Conservation (phyloP, 2,329 filamentous ascomycete genomes). For the Metarhizium guizhouense region DNA sequence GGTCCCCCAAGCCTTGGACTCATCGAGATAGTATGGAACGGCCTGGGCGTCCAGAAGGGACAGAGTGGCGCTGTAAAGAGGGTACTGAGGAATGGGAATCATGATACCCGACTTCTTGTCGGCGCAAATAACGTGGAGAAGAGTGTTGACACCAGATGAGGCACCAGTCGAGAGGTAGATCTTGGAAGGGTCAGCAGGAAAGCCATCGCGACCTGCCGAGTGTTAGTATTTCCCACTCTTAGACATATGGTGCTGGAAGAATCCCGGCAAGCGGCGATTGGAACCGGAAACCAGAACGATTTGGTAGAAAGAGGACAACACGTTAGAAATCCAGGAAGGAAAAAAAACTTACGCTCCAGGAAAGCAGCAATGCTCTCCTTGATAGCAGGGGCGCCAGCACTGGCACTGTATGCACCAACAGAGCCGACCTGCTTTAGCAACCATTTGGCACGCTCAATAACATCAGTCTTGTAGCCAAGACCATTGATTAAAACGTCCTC, state of each 20-base stretch:
- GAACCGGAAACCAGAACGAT: not conserved
- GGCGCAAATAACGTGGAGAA: conserved; percentile 82
- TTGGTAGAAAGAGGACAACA: not conserved
- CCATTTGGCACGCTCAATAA: conserved; percentile 72
- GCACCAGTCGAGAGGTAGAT: conserved; percentile 91
- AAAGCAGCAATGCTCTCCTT: conserved; percentile 86
- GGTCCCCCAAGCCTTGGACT: conserved; percentile 79
- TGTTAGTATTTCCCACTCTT: no score
- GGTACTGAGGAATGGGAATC: conserved; percentile 95
- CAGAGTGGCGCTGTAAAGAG: conserved; percentile 91
- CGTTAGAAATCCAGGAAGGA: not conserved
- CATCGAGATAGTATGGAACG: conserved; percentile 91
- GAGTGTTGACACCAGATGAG: conserved; percentile 88
- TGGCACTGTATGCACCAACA: conserved; percentile 94
- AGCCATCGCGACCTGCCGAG: conserved; percentile 67
- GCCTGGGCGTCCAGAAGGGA: conserved; percentile 74
- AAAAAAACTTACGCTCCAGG: conserved; percentile 62
- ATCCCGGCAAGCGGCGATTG: no score
- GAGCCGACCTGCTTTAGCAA: conserved; percentile 78
- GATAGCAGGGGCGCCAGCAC: conserved; percentile 78
- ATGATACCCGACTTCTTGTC: conserved; percentile 71
- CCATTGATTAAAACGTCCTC: conserved; percentile 65
- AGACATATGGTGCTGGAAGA: no score
- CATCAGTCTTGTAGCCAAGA: conserved; percentile 85
- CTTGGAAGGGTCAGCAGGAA: conserved; percentile 67